phyloP scores from a whole-genome alignment of 192 early-diverging fungal species.

The Dissophora ornata region DNA sequence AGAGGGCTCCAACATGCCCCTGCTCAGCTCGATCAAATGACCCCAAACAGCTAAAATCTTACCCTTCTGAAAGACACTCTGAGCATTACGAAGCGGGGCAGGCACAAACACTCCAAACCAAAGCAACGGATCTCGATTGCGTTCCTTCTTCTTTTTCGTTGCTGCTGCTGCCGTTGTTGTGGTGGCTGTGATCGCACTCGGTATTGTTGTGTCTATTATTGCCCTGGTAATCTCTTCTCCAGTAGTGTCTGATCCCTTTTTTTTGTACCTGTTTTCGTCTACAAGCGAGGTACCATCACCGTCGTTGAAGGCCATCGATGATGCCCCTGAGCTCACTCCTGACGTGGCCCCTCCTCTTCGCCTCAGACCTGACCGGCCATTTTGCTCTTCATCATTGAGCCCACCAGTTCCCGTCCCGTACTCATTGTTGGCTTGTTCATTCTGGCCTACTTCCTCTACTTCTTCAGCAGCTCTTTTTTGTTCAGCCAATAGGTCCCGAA shows the following conservation, averaged over 20 bases:
- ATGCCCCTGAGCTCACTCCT: background rate
- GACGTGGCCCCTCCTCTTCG: constrained; percentile 9
- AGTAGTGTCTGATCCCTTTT: background rate
- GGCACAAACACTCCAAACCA: constrained; percentile 55
- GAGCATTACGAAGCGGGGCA: constrained; percentile 39
- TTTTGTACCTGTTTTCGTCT: background rate
- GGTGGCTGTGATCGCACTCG: background rate
- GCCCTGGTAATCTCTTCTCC: no score
- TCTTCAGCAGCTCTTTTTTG: constrained; percentile 7
- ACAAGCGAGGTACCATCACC: background rate
- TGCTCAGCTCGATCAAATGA: no score
- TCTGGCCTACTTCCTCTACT: background rate
- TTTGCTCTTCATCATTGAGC: background rate
- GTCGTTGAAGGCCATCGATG: background rate
- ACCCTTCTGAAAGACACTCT: constrained; percentile 37
- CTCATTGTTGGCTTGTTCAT: background rate
- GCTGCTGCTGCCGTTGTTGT: background rate
- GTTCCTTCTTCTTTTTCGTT: constrained; percentile 38
- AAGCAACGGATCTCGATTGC: constrained; percentile 43
- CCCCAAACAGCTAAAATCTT: background rate
- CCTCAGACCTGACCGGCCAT: constrained; percentile 4
- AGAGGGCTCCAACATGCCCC: no score
- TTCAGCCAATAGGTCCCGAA: constrained; percentile 18
- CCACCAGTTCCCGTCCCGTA: no score
- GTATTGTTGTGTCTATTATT: no score